Evolutionary conservation across 2,329 filamentous ascomycete species (phyloP).

Genomic region (Diplodia corticola): DNA sequence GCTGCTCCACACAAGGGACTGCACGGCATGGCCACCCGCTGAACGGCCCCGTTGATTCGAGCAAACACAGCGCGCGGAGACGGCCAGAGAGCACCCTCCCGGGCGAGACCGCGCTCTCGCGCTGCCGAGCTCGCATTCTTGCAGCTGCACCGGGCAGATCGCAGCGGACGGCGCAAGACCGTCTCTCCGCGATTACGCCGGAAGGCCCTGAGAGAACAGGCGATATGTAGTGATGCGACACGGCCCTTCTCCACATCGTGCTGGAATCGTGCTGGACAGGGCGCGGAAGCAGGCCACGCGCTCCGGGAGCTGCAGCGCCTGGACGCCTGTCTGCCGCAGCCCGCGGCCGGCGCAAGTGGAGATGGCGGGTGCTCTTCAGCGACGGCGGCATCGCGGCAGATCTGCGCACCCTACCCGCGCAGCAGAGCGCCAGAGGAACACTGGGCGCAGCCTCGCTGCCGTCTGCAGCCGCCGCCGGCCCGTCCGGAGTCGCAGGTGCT

Average conservation of each 20-base stretch:
- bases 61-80: conserved; percentile 8
- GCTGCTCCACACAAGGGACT: conserved; percentile 20
- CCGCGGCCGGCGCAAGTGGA: conserved; percentile 4
- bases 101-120: conserved; percentile 14
- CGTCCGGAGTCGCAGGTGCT: not conserved
- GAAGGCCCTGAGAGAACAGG: conserved; percentile 17
- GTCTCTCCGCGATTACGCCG: conserved; percentile 24
- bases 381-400: conserved; percentile 18
- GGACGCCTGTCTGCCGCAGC: not conserved
- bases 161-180: conserved; percentile 20
- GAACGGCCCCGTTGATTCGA: conserved; percentile 9
- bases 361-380: conserved; percentile 17
- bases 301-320: conserved; percentile 1
- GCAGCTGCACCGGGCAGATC: conserved; percentile 24
- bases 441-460: conserved; percentile 10
- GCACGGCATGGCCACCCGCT: conserved; percentile 18
- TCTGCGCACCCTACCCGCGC: conserved; percentile 18
- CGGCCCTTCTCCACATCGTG: conserved; percentile 19
- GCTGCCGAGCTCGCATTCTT: conserved; percentile 22
- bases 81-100: conserved; percentile 5
- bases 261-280: conserved; percentile 4
- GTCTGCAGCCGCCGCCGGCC: not conserved
- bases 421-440: conserved; percentile 2
- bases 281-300: conserved; percentile 15
- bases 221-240: conserved; percentile 23